These are phyloP conservation scores for Yamadazyma dushanensis DNA, from an alignment of 1,139 yeast genomes.

Conservation along the genomic window DNA sequence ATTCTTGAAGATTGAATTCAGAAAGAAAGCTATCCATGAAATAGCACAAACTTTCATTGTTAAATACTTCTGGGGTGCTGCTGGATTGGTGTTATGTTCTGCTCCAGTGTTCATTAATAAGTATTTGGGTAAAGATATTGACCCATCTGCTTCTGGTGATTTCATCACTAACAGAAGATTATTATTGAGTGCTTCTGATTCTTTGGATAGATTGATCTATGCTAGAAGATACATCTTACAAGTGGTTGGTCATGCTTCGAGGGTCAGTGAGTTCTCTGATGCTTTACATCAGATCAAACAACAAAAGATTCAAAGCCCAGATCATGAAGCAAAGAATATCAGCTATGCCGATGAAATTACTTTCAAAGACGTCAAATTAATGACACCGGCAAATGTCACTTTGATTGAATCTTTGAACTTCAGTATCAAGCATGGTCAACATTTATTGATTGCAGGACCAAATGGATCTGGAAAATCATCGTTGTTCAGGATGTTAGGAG, in stretches of 20 bases:
- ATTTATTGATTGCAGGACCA: constrained; percentile 88
- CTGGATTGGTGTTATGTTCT: constrained; percentile 84
- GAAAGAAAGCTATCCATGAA: constrained; percentile 74
- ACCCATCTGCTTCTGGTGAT: constrained; percentile 62
- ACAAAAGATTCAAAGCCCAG: constrained; percentile 13
- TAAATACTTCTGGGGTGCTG: constrained; percentile 94
- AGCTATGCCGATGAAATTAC: constrained; percentile 57
- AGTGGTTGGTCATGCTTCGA: constrained; percentile 77
- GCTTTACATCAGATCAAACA: constrained; percentile 55
- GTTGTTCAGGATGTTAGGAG: constrained; percentile 84
- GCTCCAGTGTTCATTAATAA: constrained; percentile 82
- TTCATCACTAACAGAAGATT: constrained; percentile 90
- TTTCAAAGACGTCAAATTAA: constrained; percentile 71
- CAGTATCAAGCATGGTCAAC: constrained; percentile 77
- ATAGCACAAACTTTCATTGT: constrained; percentile 82
- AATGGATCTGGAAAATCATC: constrained; percentile 96
- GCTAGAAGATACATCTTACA: constrained; percentile 84
- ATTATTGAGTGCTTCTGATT: constrained; percentile 81
- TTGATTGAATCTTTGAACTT: constrained; percentile 68
- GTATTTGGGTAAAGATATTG: constrained; percentile 49
- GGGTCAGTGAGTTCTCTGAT: constrained; percentile 71
- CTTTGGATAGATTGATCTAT: constrained; percentile 83
- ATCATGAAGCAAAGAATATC: constrained; percentile 30
- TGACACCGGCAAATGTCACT: constrained; percentile 82
- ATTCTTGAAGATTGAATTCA: constrained; percentile 74